Evolutionary conservation across 257 asterid genomes (phyloP).

Genomic region (Handroanthus guayacan): DNA sequence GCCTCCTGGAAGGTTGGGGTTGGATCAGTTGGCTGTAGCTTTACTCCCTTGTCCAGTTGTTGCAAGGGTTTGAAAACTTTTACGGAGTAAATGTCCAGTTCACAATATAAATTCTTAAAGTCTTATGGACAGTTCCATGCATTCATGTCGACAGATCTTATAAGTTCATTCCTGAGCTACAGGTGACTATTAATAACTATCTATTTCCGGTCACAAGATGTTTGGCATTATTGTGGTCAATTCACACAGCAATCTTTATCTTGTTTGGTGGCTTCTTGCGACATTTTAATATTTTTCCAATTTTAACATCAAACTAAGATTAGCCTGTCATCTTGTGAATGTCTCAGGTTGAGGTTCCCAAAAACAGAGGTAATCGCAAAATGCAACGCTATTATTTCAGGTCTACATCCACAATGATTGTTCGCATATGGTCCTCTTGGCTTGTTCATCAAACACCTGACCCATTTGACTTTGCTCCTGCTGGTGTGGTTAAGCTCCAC

Average conservation of each 20-base stretch:
- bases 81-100: neutral
- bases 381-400: constrained; percentile 88
- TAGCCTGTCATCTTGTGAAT: constrained; percentile 15
- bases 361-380: constrained; percentile 72
- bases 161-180: constrained; percentile 1
- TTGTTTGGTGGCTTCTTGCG: neutral
- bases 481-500: constrained; percentile 76
- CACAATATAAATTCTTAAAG: neutral
- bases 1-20: neutral
- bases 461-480: constrained; percentile 75
- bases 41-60: too few relatives aligned
- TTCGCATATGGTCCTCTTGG: constrained; percentile 99
- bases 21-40: too few relatives aligned
- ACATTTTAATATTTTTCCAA: neutral
- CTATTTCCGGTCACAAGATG: neutral
- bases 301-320: neutral
- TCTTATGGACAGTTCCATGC: neutral
- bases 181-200: neutral
- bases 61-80: neutral
- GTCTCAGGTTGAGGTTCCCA: constrained; percentile 85
- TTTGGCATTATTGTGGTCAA: neutral
- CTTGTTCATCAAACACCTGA: constrained; percentile 84
- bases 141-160: constrained; percentile 9
- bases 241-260: neutral
- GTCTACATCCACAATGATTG: constrained; percentile 86